These are phyloP conservation scores for Eucalyptus decipiens DNA, from an alignment of 345 rosid species.

Conservation along the genomic window DNA sequence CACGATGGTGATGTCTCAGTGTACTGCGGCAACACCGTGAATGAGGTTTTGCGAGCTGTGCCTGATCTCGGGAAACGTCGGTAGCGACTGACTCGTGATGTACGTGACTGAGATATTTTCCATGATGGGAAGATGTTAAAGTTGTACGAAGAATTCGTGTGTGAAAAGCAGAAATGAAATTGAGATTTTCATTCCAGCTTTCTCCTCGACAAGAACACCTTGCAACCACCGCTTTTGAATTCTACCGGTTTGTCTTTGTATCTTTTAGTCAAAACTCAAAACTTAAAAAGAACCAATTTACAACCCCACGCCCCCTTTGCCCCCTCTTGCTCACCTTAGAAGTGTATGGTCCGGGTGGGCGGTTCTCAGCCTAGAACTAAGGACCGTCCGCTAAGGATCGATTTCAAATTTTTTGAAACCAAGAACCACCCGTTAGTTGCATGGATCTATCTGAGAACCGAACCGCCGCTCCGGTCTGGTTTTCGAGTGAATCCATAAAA, in stretches of 20 bases:
- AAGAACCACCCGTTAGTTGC: too few species aligned
- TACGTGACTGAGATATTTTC: background rate
- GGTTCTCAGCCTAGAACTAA: too few species aligned
- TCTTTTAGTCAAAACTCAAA: background rate
- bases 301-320: background rate
- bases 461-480: too few species aligned
- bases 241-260: background rate
- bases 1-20: background rate
- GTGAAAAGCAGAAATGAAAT: background rate
- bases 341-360: too few species aligned
- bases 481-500: too few species aligned
- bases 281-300: background rate
- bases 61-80: background rate
- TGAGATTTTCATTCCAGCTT: background rate
- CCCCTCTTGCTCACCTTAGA: background rate
- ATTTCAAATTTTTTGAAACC: too few species aligned
- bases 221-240: background rate
- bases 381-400: too few species aligned
- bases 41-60: background rate
- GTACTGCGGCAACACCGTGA: background rate
- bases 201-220: accelerated
- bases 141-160: background rate
- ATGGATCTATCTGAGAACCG: too few species aligned
- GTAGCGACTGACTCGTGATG: background rate
- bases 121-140: background rate